Evolutionary conservation across 345 rosid species (phyloP), one percentile per base, ranked within the genome.

Genomic region (Eutrema japonicum): DNA sequence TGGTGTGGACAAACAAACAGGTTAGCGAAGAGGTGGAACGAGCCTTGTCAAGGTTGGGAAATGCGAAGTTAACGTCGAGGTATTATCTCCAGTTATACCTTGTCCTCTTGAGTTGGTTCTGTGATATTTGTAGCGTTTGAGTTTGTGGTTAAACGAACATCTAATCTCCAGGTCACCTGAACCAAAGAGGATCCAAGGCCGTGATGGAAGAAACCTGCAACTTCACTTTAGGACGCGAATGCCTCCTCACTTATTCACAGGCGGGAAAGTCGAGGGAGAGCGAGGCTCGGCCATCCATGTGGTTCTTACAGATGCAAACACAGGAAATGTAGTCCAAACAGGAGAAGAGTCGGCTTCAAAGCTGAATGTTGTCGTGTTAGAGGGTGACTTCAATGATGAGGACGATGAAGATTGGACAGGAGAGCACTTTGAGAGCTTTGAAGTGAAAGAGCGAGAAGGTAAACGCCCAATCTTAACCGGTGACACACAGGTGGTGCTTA

Each of bases 21-120:
- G 98, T 93, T 64, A 93, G 97, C 6, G 98, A 93, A 86, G 98
- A 93, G 74, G 87, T 93, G 52, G 98, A 91, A 77, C 88, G 94
- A 40, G 97, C 97, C 57, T 80, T 93, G 71, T 80, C 92, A 41
- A 89, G 84, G 78, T 61, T 93, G 79, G 89, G 86, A 52, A 81
- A 79, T 74, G 79, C 89, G 49, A 71, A 68, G 43, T 73, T 89
- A 47, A 53, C 84, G 29, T 87, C 81, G 32, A 84, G 93, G 98
- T 93, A 65, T 33, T 72, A 16, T 60, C 64, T 54, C 48, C 8
- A 22, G 38, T 48, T 57, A 26, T 12, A 59, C 8, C 8, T 60
- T 58, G 54, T 76, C 43, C 33, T 62, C 14, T 4, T 38, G 27
- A 22, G 50, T 16, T n/a, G 51, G 16, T 27, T 22, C 7, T 14